A percentile compares a stretch with the other conserved stretches of the same genome.
Conservation (phyloP, 2,329 filamentous ascomycete genomes). For the Escovopsis sp. region DNA sequence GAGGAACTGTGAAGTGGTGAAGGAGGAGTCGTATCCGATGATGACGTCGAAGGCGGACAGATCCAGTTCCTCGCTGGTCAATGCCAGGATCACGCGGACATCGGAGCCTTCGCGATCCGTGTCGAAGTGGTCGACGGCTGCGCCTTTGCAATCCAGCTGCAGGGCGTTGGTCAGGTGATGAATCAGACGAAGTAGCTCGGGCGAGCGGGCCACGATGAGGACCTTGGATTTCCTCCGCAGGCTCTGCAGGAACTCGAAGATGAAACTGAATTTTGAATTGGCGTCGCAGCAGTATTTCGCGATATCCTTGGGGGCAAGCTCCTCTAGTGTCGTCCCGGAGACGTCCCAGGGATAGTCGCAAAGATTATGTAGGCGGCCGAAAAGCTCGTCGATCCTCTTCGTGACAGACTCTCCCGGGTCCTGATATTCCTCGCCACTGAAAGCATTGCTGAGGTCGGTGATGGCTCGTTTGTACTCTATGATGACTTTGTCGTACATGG, state of each 20-base stretch:
- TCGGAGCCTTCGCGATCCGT: constrained; percentile 17
- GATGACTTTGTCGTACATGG: constrained; percentile 37
- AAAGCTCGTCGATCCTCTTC: constrained; percentile 34
- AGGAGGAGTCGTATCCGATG: constrained; percentile 39
- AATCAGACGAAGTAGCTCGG: constrained; percentile 36
- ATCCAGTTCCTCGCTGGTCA: constrained; percentile 24
- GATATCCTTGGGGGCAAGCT: constrained; percentile 24
- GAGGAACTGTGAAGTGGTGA: constrained; percentile 22
- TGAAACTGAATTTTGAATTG: constrained; percentile 46
- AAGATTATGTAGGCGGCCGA: constrained; percentile 35
- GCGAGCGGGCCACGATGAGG: constrained; percentile 37
- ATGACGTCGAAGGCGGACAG: constrained; percentile 32
- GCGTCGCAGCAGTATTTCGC: constrained; percentile 40
- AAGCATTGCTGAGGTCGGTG: constrained; percentile 28
- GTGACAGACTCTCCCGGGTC: constrained; percentile 26
- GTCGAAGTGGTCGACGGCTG: constrained; percentile 14
- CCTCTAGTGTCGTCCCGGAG: constrained; percentile 26
- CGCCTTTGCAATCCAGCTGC: constrained; percentile 20
- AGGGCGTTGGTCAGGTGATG: constrained; percentile 31
- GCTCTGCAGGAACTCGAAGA: constrained; percentile 37
- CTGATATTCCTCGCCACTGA: constrained; percentile 24
- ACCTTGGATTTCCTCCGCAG: constrained; percentile 32
- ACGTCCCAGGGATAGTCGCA: constrained; percentile 43
- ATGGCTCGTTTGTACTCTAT: constrained; percentile 27
- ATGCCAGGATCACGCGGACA: constrained; percentile 28